Conservation (phyloP, 1,284 basidiomycete genomes). For the Wolfiporia cocos region DNA sequence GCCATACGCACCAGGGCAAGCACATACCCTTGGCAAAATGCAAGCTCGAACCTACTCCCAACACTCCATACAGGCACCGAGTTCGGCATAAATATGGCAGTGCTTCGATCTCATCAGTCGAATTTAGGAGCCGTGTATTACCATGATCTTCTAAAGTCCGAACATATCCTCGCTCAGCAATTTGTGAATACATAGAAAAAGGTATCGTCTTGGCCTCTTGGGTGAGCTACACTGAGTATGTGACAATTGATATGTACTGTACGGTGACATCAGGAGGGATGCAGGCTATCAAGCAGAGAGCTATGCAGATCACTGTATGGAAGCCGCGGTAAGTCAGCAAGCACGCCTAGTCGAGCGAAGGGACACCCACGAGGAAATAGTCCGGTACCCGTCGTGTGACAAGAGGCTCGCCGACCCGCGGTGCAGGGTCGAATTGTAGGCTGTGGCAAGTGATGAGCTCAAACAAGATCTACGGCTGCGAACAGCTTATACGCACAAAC, state of each 20-base stretch:
- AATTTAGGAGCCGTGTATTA: too few species aligned
- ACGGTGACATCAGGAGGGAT: constrained; percentile 17
- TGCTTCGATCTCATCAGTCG: too few species aligned
- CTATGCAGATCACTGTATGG: constrained; percentile 19
- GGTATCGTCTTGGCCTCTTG: constrained; percentile 20
- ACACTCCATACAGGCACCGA: too few species aligned
- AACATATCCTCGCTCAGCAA: too few species aligned
- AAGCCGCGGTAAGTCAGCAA: constrained; percentile 1
- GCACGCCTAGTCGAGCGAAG: too few species aligned
- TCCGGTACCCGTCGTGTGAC: constrained; percentile 98
- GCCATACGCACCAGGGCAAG: too few species aligned
- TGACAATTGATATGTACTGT: constrained; percentile 27
- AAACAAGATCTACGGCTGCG: not conserved
- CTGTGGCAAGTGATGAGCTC: constrained; percentile 33
- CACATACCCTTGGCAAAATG: too few species aligned
- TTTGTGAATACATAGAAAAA: constrained; percentile 7
- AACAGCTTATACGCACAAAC: constrained; percentile 56
- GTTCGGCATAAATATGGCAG: too few species aligned
- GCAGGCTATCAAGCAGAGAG: constrained; percentile 10
- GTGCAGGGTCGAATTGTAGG: constrained; percentile 99
- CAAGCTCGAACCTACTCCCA: too few species aligned
- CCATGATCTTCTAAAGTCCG: too few species aligned
- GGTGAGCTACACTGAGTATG: constrained; percentile 25
- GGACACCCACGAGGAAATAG: constrained; percentile 77
- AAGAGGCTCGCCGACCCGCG: constrained; percentile 95